These are phyloP conservation scores for Antitrichia curtipendula DNA, from an alignment of 225 moss, liverwort and hornwort genomes.

Conservation along the genomic window DNA sequence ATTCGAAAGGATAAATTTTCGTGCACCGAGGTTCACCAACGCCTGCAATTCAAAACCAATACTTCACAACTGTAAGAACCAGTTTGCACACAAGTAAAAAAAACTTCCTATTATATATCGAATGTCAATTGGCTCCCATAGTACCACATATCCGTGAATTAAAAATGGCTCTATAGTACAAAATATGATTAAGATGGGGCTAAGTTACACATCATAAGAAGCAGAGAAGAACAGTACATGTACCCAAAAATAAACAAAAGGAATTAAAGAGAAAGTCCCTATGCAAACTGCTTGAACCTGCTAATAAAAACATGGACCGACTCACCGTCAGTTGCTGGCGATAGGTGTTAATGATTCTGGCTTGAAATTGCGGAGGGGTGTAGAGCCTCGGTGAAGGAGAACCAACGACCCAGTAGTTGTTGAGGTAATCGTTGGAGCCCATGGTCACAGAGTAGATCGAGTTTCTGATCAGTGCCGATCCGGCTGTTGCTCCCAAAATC, in stretches of 20 bases:
- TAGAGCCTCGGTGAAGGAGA: conserved; percentile 25
- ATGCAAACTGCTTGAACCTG: background rate
- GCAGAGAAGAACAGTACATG: background rate
- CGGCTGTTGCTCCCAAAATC: conserved; percentile 18
- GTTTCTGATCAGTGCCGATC: background rate
- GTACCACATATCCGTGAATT: background rate
- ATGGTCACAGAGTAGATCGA: conserved; percentile 42
- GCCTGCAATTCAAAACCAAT: background rate
- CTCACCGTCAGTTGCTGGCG: conserved; percentile 37
- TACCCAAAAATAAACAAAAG: too few relatives aligned
- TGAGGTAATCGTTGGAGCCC: conserved; percentile 62
- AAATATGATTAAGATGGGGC: background rate
- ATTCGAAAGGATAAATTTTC: conserved; percentile 34
- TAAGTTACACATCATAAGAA: background rate
- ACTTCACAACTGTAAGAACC: background rate
- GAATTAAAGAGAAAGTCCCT: background rate
- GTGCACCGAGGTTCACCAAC: conserved; percentile 34
- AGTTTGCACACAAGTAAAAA: background rate
- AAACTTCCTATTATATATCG: background rate
- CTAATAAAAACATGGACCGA: background rate
- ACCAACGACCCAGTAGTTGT: conserved; percentile 42
- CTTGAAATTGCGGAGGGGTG: conserved; percentile 15
- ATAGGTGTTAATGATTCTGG: conserved; percentile 20
- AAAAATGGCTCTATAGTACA: too few relatives aligned
- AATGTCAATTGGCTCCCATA: background rate